Evolutionary conservation across 331 rosid species (phyloP), one percentile per base, ranked within the genome.

Genomic region (Quercus phellos): DNA sequence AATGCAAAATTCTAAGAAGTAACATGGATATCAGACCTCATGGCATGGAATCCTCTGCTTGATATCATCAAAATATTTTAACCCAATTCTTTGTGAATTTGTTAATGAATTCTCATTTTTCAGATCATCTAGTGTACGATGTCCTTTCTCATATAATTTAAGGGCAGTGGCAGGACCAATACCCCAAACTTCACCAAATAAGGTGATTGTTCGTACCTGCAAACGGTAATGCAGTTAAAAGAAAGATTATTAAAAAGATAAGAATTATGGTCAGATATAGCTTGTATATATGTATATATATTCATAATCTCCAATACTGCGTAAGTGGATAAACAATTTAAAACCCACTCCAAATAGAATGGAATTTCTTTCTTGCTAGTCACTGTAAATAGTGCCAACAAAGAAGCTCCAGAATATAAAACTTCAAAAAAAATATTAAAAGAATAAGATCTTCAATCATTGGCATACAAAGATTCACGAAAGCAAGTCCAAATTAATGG

Each of bases 141-240:
- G 77, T 72, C 97, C 97, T 87, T 92, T 94, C 84, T 92, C 99
- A 35, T 88, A 94, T 79, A 94, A 83, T 80, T 90, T 91, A 77
- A 88, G 77, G n/a, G 99, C 94, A 19, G 99, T 94, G 74, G 99
- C 93, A 59, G 99, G 97, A 76, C 97, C 98, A 78, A 90, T 77
- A 69, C 98, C 99, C 99, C 99, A 94, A 56, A 92, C 92, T 88
- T 94, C 95, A 53, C 95, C 98, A 86, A 94, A 94, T 64, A 94
- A 84, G 84, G 92, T 84, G 85, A 94, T 87, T 42, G 99, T 90
- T 27, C 87, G 64, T 29, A 92, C 95, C 97, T 94, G 77, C 46
- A 83, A 72, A 84, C 55, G 53, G 67, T 3, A 51, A 17, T 19
- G 27, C 38, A 75, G 71, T 32, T 70, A 77, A 72, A 18, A 58